Conservation (phyloP, 1,139 yeast species). For the Spencermartinsiella ligniputridi region DNA sequence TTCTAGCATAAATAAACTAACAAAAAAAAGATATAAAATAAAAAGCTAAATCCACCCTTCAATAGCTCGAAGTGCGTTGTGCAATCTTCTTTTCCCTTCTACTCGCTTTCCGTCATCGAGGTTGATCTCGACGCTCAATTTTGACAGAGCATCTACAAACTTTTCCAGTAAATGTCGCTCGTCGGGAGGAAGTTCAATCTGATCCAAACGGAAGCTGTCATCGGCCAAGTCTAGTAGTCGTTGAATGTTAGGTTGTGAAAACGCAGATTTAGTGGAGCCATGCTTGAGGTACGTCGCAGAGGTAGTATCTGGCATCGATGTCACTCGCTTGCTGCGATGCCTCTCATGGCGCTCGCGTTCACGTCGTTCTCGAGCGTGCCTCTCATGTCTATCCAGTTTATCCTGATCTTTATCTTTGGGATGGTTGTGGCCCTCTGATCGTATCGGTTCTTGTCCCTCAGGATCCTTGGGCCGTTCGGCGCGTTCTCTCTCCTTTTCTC, state of each 20-base stretch:
- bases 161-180: conserved; percentile 80
- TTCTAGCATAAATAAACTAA: conserved; percentile 3
- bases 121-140: conserved; percentile 86
- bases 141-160: conserved; percentile 75
- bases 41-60: conserved; percentile 60
- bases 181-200: conserved; percentile 65
- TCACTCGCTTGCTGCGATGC: background rate
- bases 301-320: background rate
- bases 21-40: conserved; percentile 6
- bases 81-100: conserved; percentile 74
- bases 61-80: conserved; percentile 73
- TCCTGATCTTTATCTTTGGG: background rate
- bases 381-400: background rate
- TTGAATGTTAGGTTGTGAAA: conserved; percentile 27
- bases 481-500: background rate
- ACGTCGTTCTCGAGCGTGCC: background rate
- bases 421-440: background rate
- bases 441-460: background rate
- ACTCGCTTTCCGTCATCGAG: conserved; percentile 73
- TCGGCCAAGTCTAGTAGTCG: conserved; percentile 25
- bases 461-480: background rate
- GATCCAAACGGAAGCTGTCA: conserved; percentile 52
- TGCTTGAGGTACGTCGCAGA: background rate
- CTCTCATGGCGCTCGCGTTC: background rate
- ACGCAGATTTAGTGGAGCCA: conserved; percentile 12